Evolutionary conservation across 2,329 filamentous ascomycete genomes (phyloP).

Genomic region (Fusarium equiseti): DNA sequence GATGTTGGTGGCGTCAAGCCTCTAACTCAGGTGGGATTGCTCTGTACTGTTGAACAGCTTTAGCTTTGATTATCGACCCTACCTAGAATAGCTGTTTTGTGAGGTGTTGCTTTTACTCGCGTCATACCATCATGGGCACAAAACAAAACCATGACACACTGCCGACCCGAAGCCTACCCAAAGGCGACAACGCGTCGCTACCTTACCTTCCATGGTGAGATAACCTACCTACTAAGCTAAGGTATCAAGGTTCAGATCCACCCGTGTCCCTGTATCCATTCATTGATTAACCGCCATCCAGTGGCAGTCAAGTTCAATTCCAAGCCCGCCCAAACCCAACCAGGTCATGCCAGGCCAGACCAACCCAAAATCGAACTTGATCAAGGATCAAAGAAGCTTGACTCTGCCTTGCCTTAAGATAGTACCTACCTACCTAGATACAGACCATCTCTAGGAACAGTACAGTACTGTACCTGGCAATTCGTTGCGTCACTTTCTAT

Average conservation of each 20-base stretch:
- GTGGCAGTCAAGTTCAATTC: constrained; percentile 9
- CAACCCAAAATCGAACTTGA: constrained; percentile 40
- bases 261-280: not conserved
- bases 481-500: constrained; percentile 41
- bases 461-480: not conserved
- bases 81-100: not conserved
- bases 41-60: constrained; percentile 3
- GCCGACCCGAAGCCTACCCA: not conserved
- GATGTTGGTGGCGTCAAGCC: constrained; percentile 15
- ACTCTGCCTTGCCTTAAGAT: constrained; percentile 13
- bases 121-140: not conserved
- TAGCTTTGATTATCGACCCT: not conserved
- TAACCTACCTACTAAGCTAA: not conserved
- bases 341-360: constrained; percentile 27
- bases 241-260: constrained; percentile 29
- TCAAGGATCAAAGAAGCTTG: constrained; percentile 40
- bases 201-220: not conserved
- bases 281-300: not conserved
- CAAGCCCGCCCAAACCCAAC: not conserved
- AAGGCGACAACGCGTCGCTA: not conserved
- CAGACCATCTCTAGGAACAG: not conserved
- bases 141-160: constrained; percentile 18
- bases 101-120: not conserved
- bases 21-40: constrained; percentile 2
- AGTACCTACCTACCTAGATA: not conserved